Evolutionary conservation across 2,329 filamentous ascomycete genomes (phyloP).

Genomic region (Cyphellophora europaea): DNA sequence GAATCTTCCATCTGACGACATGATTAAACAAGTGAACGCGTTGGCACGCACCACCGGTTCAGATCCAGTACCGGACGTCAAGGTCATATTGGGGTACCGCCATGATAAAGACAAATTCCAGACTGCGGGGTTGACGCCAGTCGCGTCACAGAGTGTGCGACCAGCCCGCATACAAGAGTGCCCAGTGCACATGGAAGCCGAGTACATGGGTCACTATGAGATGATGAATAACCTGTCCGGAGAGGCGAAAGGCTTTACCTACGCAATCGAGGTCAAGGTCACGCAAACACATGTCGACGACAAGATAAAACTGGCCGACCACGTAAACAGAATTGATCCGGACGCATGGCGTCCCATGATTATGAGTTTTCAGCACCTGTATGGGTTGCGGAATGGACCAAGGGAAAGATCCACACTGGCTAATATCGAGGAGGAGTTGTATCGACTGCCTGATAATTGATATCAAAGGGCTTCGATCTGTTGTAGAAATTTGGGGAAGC

Average conservation of each 20-base stretch:
- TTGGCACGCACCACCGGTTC: conserved; percentile 31
- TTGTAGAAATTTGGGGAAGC: too few relatives aligned
- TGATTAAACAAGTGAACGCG: conserved; percentile 27
- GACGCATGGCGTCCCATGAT: conserved; percentile 36
- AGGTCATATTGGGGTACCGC: conserved; percentile 23
- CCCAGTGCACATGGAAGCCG: conserved; percentile 36
- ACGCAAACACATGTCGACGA: conserved; percentile 27
- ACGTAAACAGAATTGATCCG: conserved; percentile 32
- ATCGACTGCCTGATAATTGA: conserved; percentile 5
- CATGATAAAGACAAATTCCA: conserved; percentile 33
- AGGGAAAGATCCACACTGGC: conserved; percentile 7
- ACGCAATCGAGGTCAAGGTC: conserved; percentile 29
- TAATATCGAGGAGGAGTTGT: conserved; percentile 11
- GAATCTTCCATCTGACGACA: conserved; percentile 30
- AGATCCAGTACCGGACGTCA: conserved; percentile 18
- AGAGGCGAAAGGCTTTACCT: conserved; percentile 21
- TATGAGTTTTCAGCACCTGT: conserved; percentile 36
- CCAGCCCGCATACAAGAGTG: conserved; percentile 30
- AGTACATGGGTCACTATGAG: conserved; percentile 24
- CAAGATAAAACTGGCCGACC: conserved; percentile 26
- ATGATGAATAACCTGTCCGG: conserved; percentile 25
- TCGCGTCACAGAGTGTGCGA: conserved; percentile 24
- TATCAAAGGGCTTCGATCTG: too few relatives aligned
- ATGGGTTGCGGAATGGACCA: conserved; percentile 24
- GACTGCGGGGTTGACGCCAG: conserved; percentile 22